Evolutionary conservation across 2,329 filamentous ascomycete species (phyloP).

Genomic region (Paracamarosporium sp.): DNA sequence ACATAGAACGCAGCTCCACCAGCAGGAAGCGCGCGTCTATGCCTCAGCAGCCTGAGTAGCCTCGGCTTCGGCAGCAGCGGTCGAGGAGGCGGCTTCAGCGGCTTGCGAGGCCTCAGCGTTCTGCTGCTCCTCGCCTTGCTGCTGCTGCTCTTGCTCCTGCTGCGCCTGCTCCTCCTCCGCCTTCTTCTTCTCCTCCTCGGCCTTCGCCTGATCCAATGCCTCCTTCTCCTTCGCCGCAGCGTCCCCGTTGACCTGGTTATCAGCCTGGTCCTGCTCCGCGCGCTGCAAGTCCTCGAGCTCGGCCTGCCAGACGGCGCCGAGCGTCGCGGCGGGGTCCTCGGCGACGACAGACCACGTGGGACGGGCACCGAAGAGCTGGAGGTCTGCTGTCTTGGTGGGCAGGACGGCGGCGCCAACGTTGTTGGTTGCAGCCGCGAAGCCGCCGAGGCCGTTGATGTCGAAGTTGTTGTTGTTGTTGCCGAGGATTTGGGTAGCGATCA

Average conservation of each 20-base stretch:
- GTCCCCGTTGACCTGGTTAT: conserved; percentile 31
- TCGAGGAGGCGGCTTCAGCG: neutral
- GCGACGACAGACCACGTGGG: conserved; percentile 35
- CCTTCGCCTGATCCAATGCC: conserved; percentile 17
- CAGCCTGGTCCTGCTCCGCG: conserved; percentile 24
- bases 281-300: conserved; percentile 35
- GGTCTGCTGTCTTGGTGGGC: conserved; percentile 30
- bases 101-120: neutral
- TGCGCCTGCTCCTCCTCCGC: conserved; percentile 12
- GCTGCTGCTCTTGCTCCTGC: conserved; percentile 9
- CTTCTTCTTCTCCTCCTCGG: conserved; percentile 10
- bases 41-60: neutral
- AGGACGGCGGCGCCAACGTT: conserved; percentile 9
- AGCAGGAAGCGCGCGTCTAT: conserved; percentile 13
- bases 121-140: conserved; percentile 3
- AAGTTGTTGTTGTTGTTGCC: conserved; percentile 14
- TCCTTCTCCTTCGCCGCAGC: conserved; percentile 28
- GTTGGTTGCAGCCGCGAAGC: conserved; percentile 15
- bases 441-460: conserved; percentile 18
- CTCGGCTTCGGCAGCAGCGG: conserved; percentile 6
- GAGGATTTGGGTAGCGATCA: conserved; percentile 37
- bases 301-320: conserved; percentile 33
- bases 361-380: conserved; percentile 34
- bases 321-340: conserved; percentile 35
- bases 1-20: conserved; percentile 7